Base-by-base conservation (phyloP, 2,329 filamentous ascomycete species). In the Calonectria pseudoreteaudii region DNA sequence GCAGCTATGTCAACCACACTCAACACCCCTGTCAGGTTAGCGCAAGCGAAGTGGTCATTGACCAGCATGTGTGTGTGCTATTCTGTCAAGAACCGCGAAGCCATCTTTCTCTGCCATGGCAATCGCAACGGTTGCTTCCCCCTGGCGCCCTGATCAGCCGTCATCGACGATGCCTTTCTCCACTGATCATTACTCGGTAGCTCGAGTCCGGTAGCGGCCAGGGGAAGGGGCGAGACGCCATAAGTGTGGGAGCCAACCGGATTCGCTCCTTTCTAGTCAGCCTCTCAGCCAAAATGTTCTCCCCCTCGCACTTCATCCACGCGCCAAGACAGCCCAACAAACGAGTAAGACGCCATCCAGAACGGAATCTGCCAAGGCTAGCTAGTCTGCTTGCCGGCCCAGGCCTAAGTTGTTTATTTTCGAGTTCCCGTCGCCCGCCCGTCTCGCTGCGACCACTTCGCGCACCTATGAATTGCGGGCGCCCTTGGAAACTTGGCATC, bases 161-260 rank as follows among this genome's bases (percentile, higher is more conserved):
- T 36, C 34, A 41, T 38, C 20, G 36, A 41, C n/a, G 56, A 62
- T 62, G 41, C 56, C 34, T 26, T 41, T 41, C 56, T 62, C 36
- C 56, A 62, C 36, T 41, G 56, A 62, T 62, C 34, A 14, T 38
- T 62, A 30, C n/a, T 62, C 23, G 56, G 56, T 62, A 62, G 56
- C 56, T 62, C 56, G 36, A 62, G 56, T 38, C 56, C n/a, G 34
- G 23, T 34, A 36, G 38, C 56, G 23, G 56, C 23, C 7, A 41
- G 13, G 36, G n/a, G 34, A 18, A 62, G 16, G 56, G 36, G 56
- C 16, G 56, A 26, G 18, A 18, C 14, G 36, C 56, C 34, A 11
- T 20, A 23, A 41, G 9, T 14, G 34, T 36, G 36, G 53, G 56
- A 62, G n/a, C 56, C 56, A 62, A 62, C 56, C 56, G 56, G 56